Conservation (phyloP, 805 yeast species). For the Yarrowia alimentaria region DNA sequence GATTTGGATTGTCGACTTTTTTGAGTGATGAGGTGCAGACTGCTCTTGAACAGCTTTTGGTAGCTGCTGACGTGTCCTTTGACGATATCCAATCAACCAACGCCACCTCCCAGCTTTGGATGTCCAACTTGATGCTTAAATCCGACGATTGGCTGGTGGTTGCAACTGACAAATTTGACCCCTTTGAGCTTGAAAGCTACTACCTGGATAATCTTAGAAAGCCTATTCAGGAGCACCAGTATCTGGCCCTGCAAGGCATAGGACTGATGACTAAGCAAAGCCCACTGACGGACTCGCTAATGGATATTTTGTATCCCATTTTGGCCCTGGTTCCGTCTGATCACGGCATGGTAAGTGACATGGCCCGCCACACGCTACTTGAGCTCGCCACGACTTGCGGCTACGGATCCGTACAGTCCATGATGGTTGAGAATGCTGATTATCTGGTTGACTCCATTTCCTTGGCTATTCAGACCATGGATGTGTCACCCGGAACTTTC, state of each 20-base stretch:
- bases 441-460: conserved; percentile 81
- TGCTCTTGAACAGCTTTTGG: conserved; percentile 2
- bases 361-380: conserved; percentile 53
- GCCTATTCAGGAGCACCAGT: conserved; percentile 28
- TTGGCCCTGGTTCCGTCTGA: conserved; percentile 68
- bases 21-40: conserved; percentile 7
- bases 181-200: conserved; percentile 29
- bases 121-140: conserved; percentile 19
- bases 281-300: conserved; percentile 52
- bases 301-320: conserved; percentile 70
- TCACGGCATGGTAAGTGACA: conserved; percentile 46
- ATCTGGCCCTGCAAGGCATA: conserved; percentile 32
- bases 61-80: conserved; percentile 11
- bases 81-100: conserved; percentile 10
- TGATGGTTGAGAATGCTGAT: conserved; percentile 70
- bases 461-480: conserved; percentile 61
- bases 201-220: conserved; percentile 27
- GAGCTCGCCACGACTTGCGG: conserved; percentile 54
- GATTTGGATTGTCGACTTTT: not conserved
- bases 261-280: conserved; percentile 32
- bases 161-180: conserved; percentile 10
- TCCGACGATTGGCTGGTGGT: conserved; percentile 22
- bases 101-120: not conserved
- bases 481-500: conserved; percentile 70
- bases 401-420: conserved; percentile 48